Percentiles rank a stretch among this genome's conserved stretches.
Evolutionary conservation across 2,329 filamentous ascomycete genomes (phyloP).

Genomic region (Fusarium zealandicum): DNA sequence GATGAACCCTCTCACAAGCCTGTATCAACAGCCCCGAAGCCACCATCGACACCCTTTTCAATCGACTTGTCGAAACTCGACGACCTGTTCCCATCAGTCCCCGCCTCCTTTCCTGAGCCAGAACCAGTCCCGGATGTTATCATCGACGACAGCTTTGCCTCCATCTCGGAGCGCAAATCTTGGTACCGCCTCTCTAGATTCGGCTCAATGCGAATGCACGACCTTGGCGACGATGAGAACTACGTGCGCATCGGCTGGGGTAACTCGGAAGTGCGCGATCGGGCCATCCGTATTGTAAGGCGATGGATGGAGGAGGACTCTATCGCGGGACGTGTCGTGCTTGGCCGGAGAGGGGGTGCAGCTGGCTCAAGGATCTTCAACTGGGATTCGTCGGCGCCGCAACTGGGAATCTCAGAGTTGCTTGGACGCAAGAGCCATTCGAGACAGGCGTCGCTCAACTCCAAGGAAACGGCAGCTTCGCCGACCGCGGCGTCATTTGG

Average conservation of each 20-base stretch:
- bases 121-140: constrained; percentile 54
- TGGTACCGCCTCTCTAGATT: constrained; percentile 71
- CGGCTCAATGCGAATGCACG: constrained; percentile 64
- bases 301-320: constrained; percentile 73
- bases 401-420: constrained; percentile 55
- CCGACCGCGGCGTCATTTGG: constrained; percentile 44
- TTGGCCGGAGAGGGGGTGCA: constrained; percentile 48
- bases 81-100: constrained; percentile 43
- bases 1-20: background rate
- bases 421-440: constrained; percentile 42
- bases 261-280: constrained; percentile 59
- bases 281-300: constrained; percentile 65
- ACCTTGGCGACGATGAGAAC: constrained; percentile 64
- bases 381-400: constrained; percentile 63
- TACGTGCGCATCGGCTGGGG: constrained; percentile 67
- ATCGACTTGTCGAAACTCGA: constrained; percentile 48
- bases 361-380: constrained; percentile 63
- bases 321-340: constrained; percentile 57
- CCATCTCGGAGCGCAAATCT: constrained; percentile 64
- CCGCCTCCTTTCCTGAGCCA: constrained; percentile 39
- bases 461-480: constrained; percentile 34
- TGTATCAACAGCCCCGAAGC: constrained; percentile 3
- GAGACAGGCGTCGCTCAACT: constrained; percentile 36
- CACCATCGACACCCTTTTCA: constrained; percentile 31
- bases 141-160: constrained; percentile 60